phyloP scores from a whole-genome alignment of 352 stramenopile species.

The Phytophthora palmivora region DNA sequence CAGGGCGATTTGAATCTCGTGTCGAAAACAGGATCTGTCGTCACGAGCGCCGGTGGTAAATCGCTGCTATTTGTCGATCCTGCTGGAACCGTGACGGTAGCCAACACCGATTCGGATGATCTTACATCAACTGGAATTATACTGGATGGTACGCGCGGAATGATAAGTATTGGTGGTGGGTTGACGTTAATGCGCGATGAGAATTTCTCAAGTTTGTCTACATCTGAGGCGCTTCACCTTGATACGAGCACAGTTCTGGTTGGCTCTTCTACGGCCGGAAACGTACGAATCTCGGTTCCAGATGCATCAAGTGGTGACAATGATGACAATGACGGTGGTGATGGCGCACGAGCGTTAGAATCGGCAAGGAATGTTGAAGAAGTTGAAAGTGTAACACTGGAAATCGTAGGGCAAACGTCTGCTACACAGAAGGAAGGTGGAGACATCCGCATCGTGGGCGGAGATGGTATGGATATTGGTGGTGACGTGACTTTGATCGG shows the following conservation, averaged over 20 bases:
- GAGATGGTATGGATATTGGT: conserved; percentile 49
- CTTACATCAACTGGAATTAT: conserved; percentile 52
- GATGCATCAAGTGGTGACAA: conserved; percentile 5
- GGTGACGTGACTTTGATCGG: conserved; percentile 59
- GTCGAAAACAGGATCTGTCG: conserved; percentile 66
- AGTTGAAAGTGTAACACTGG: conserved; percentile 44
- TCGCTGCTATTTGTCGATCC: conserved; percentile 66
- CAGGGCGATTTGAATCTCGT: conserved; percentile 80
- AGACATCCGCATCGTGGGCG: conserved; percentile 60
- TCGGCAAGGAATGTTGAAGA: conserved; percentile 10
- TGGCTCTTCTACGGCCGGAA: conserved; percentile 22
- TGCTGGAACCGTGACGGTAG: conserved; percentile 53
- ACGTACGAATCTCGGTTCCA: conserved; percentile 36
- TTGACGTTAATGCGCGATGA: conserved; percentile 53
- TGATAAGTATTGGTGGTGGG: conserved; percentile 46
- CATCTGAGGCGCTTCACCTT: conserved; percentile 47
- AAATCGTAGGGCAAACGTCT: conserved; percentile 65
- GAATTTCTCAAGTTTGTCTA: conserved; percentile 56
- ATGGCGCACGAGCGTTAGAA: conserved; percentile 23
- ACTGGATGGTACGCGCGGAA: conserved; percentile 47
- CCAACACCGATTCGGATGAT: conserved; percentile 57
- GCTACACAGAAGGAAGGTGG: conserved; percentile 52
- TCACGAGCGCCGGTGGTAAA: conserved; percentile 69
- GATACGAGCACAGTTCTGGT: conserved; percentile 51
- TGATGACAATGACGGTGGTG: conserved; percentile 9